These are phyloP conservation scores for Ustilago vetiveriae DNA, from an alignment of 1,284 basidiomycete genomes.

Conservation along the genomic window DNA sequence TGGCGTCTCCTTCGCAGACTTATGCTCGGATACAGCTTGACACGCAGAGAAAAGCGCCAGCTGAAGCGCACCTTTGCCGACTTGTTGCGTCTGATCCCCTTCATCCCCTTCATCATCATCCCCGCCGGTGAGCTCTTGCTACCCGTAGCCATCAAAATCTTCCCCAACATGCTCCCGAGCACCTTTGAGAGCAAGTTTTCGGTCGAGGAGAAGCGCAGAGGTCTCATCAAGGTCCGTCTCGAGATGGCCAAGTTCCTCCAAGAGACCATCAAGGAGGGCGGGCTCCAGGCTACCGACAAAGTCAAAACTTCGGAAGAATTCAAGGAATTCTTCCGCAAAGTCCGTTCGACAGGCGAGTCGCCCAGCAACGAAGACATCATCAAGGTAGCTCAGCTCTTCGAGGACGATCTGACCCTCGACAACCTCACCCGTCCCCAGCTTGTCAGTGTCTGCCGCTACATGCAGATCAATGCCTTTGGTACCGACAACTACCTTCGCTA, in stretches of 20 bases:
- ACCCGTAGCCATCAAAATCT: conserved; percentile 93
- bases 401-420: conserved; percentile 96
- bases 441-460: conserved; percentile 89
- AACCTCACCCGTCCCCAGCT: conserved; percentile 96
- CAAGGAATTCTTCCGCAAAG: conserved; percentile 99
- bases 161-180: conserved; percentile 98
- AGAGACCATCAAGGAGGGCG: conserved; percentile 93
- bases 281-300: conserved; percentile 81
- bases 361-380: conserved; percentile 88
- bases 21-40: conserved; percentile 87
- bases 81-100: conserved; percentile 89
- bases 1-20: conserved; percentile 89
- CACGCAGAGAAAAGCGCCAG: conserved; percentile 92
- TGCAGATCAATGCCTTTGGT: conserved; percentile 97
- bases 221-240: conserved; percentile 89
- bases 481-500: conserved; percentile 98
- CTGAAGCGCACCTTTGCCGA: conserved; percentile 92
- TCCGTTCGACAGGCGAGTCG: conserved; percentile 91
- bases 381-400: conserved; percentile 94
- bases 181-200: conserved; percentile 96
- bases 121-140: conserved; percentile 99
- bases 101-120: conserved; percentile 92
- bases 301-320: conserved; percentile 94
- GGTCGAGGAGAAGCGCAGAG: conserved; percentile 90
- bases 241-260: conserved; percentile 99